Evolutionary conservation across 1,139 yeast species (phyloP), one percentile per base, ranked within the genome.

Genomic region (Geotrichum citri-aurantii): DNA sequence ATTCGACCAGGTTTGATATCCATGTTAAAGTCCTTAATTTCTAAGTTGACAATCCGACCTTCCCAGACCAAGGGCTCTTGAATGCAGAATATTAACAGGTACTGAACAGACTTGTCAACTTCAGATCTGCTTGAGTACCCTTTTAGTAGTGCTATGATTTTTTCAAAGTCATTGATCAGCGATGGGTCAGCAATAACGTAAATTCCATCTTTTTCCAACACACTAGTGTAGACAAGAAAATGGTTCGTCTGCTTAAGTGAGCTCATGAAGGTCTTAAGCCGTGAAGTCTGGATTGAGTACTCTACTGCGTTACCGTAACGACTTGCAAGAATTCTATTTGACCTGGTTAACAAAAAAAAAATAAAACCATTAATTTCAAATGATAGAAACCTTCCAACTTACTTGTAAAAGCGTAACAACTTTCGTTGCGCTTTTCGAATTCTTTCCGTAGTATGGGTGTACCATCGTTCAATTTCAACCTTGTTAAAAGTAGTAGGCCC

Each of bases 61-160:
- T 88, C 93, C 98, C 98, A 92, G 31, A 88, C 83, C 69, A 92
- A 81, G 0, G 97, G 95, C 66, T 88, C 89, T 14, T 86, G 81
- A 1, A 96, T 93, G 66, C 89, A 85, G 24, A 91, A 74, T 0
- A 92, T 86, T 42, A 92, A 68, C 17, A 91, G 80, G 65, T 90
- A 90, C 0, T 89, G 62, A 4, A 60, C 85, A 57, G 75, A 71
- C 23, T 76, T 79, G 33, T 73, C 73, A n/a, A 72, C 74, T 21
- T 57, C 63, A 10, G 64, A 63, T 19, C 70, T 62, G 24, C 71
- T 62, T 8, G 69, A 66, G 56, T 72, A 74, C 0, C 78, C 78
- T 14, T 70, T 65, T 10, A 76, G 56, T n/a, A 76, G 63, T 11
- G 66, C 66, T 52, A 66, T 65, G 48, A 81, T 75, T 50, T 72